Conservation (phyloP, 2,329 filamentous ascomycete species). For the Neurospora sp. region DNA sequence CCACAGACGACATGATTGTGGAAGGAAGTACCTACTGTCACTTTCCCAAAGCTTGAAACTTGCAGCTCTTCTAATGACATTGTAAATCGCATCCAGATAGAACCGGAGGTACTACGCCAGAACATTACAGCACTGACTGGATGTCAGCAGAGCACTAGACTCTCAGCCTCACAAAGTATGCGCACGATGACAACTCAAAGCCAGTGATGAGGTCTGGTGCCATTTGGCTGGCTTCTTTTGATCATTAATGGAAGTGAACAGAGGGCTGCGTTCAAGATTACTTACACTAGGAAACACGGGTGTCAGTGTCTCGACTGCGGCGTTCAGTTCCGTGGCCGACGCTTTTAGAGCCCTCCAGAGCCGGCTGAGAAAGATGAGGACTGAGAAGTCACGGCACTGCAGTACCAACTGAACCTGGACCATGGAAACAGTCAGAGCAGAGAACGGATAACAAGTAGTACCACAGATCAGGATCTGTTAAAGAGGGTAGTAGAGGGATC, state of each 20-base stretch:
- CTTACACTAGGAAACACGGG: not conserved
- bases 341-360: not conserved
- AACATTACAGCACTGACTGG: not conserved
- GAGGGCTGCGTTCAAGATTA: not conserved
- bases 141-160: not conserved
- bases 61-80: not conserved
- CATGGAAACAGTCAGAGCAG: not conserved
- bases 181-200: not conserved
- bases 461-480: not conserved
- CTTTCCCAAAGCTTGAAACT: not conserved
- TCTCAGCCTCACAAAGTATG: not conserved
- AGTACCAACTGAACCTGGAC: not conserved
- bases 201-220: not conserved
- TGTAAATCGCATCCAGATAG: not conserved
- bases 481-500: not conserved
- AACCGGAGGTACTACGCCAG: not conserved
- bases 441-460: not conserved
- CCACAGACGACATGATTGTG: not conserved
- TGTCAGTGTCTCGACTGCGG: not conserved
- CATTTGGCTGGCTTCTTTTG: not conserved
- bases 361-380: not conserved
- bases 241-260: not conserved
- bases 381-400: too few species aligned
- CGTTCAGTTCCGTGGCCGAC: not conserved
- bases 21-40: not conserved